These are phyloP conservation scores for Cicer arietinum DNA, from an alignment of 306 rosid genomes.

Conservation along the genomic window DNA sequence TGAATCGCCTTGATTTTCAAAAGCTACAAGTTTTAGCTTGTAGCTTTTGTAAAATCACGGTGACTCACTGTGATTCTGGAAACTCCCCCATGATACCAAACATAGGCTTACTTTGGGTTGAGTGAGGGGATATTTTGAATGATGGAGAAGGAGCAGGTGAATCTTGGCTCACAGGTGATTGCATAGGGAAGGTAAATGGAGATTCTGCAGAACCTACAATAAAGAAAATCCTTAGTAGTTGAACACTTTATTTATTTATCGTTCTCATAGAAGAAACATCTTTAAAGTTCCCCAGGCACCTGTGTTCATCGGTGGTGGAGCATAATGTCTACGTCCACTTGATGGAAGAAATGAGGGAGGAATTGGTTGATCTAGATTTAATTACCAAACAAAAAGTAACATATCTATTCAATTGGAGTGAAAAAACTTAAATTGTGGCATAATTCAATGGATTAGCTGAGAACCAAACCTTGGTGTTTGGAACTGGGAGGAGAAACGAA, in stretches of 20 bases:
- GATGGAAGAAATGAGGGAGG: conserved; percentile 57
- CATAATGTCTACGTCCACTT: conserved; percentile 48
- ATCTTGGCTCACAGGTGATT: conserved; percentile 56
- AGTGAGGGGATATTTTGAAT: conserved; percentile 45
- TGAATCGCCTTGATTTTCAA: no score
- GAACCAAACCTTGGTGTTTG: conserved; percentile 58
- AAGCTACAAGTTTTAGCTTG: no score
- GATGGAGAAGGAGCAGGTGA: conserved; percentile 76
- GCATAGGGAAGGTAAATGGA: conserved; percentile 52
- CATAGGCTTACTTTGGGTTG: conserved; percentile 63
- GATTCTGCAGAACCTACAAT: conserved; percentile 54
- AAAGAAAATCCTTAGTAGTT: conserved; percentile 37
- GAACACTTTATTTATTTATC: conserved; percentile 31
- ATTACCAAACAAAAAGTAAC: conserved; percentile 28
- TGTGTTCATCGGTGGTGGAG: conserved; percentile 65
- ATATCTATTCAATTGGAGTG: conserved; percentile 9
- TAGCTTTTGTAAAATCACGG: no score
- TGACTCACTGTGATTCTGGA: no score
- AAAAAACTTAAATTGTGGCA: conserved; percentile 7
- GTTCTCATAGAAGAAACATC: conserved; percentile 36
- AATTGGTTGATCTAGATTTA: conserved; percentile 56
- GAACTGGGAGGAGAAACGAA: conserved; percentile 59
- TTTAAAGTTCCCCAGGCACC: conserved; percentile 52
- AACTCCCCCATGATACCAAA: no score
- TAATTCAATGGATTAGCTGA: conserved; percentile 23